Evolutionary conservation across 164 flowering plant genomes (phyloP), one percentile per base, ranked within the genome.

Genomic region (Tetracentron sinense): DNA sequence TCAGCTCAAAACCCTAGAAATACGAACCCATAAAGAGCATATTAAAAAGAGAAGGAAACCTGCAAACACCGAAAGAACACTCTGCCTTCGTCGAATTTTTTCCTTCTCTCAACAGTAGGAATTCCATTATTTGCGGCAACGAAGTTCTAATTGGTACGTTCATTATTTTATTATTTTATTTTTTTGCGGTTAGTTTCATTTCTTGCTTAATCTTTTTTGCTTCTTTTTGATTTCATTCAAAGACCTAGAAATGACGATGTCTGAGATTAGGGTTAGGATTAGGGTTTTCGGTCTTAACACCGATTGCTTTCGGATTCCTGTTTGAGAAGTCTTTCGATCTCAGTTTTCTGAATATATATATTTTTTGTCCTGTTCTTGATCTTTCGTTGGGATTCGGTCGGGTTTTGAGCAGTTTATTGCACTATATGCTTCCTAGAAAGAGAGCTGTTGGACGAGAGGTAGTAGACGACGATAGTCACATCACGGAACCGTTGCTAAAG

Each of bases 351-450:
- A 65, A 46, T 73, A n/a, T n/a, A n/a, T n/a, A n/a, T n/a, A n/a
- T n/a, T n/a, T n/a, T 14, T 49, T 60, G 72, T 61, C 25, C 28
- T 64, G 63, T 59, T 64, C 28, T 56, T 64, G 56, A 64, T 73
- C 68, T 59, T 59, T 68, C 66, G 30, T 53, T 68, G 78, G 70
- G 72, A 47, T 54, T 72, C 46, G 70, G 69, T 53, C 58, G 57
- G 75, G 17, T 73, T 77, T 77, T 79, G 73, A 79, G 77, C 79
- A 75, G 80, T 70, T 77, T 71, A 42, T 63, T 77, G 71, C 79
- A 68, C 81, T 81, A 70, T 81, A 81, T 83, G 87, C 84, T 81
- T 79, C 83, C 84, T 63, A 75, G 77, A 72, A 81, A 77, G 84
- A 81, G 84, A 77, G 72, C 68, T 46, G 79, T 33, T 62, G 78